Base-by-base conservation (phyloP, 2,329 filamentous ascomycete genomes). In the Ophiocordyceps unilateralis region DNA sequence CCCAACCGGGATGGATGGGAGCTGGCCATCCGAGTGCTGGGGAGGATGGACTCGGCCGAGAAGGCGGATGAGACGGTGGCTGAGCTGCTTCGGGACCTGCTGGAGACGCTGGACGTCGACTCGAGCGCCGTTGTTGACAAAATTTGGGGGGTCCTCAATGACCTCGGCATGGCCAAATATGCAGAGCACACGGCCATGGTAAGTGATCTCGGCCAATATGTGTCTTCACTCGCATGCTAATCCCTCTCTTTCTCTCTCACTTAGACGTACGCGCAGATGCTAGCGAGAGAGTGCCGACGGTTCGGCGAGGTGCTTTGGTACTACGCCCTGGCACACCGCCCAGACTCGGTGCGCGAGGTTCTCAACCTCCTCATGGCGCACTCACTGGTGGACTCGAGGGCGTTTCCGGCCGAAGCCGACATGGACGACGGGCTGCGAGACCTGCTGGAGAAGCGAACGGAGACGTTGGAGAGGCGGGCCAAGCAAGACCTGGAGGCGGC, bases 221-320 rank as follows among this genome's bases (percentile, higher is more conserved):
- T 10, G 2, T 19, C 10, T 9, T 36, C 5, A 4, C 7, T 30
- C 12, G 28, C 4, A 20, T 38, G 17, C 36, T 21, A 39, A 24
- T 15, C 14, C 7, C 12, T 30, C 19, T 22, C 34, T 7, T 37
- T 23, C 53, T 93, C 21, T 30, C 20, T 22, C 34, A 9, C 36
- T 23, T 53, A 93, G 84, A 78, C 81, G 49, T 95, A 86, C 56
- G 89, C 87, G 45, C 81, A 94, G 49, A 71, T 79, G 40, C 70
- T 94, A 34, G 76, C 79, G 11, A 71, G 78, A 46, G 74, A 76
- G 37, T 81, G 82, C 1, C 76, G 84, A 52, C 75, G 81, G 43
- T 95, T 89, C 51, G 89, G 89, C 43, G 78, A 89, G 49, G 84
- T 86, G 1, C 70, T 96, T 19, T 80, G 91, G 64, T 95, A 93